These are phyloP conservation scores for Hymenoscyphus fructigenus DNA, from an alignment of 2,329 filamentous ascomycete genomes.

Conservation along the genomic window DNA sequence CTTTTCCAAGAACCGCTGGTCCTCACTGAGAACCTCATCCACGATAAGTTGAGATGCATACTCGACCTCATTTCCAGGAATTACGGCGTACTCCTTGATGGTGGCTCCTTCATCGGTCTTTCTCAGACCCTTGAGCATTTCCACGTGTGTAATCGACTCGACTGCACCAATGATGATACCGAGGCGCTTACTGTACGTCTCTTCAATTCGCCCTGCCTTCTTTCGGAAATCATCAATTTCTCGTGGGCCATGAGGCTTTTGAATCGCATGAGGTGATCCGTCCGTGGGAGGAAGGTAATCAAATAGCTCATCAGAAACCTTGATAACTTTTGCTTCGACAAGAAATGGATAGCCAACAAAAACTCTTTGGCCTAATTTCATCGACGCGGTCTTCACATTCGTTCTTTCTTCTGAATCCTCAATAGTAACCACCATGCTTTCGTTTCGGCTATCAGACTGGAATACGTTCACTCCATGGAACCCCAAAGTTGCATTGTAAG, in stretches of 20 bases:
- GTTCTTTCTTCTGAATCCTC: constrained; percentile 70
- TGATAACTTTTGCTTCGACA: constrained; percentile 86
- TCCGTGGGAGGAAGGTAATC: constrained; percentile 73
- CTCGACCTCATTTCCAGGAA: constrained; percentile 81
- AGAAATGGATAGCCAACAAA: constrained; percentile 94
- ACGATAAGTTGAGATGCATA: constrained; percentile 92
- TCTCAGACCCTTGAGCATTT: constrained; percentile 86
- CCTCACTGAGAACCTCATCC: constrained; percentile 84
- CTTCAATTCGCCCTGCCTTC: constrained; percentile 81
- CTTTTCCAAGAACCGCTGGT: constrained; percentile 89
- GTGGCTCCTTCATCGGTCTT: constrained; percentile 91
- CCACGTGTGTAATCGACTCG: constrained; percentile 86
- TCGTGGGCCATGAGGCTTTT: constrained; percentile 68
- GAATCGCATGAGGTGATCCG: constrained; percentile 59
- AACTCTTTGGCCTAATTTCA: constrained; percentile 79
- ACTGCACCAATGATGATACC: constrained; percentile 84
- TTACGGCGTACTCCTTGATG: constrained; percentile 86
- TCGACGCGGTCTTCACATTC: constrained; percentile 69
- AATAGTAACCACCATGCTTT: constrained; percentile 91
- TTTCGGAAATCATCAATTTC: constrained; percentile 82
- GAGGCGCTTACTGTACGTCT: constrained; percentile 84
- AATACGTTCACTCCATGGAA: constrained; percentile 94
- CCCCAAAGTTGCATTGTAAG: constrained; percentile 76
- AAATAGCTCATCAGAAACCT: constrained; percentile 91
- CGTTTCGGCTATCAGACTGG: constrained; percentile 91